Evolutionary conservation across 177 flowering plant species (phyloP), one percentile per base, ranked within the genome.

Genomic region (Vitis hybrid): DNA sequence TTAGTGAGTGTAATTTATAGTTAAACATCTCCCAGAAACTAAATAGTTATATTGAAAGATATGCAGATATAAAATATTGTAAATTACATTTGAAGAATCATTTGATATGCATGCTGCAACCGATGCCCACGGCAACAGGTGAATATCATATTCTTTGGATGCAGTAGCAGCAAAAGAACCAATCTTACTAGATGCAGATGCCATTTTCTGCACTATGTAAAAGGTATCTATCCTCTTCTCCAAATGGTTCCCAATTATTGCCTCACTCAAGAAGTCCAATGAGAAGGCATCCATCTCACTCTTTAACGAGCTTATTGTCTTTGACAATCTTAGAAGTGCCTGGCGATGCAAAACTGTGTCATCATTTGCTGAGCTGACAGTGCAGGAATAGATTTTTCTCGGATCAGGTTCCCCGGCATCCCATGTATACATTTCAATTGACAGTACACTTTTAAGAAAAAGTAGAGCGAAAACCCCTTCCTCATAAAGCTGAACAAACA

Each of bases 71-170:
- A 39, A 51, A 50, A 61, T 53, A 63, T 39, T 29, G 72, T 58
- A 77, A 71, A 62, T 77, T 84, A 90, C 98, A 78, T 84, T 71
- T 1, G 81, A 49, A 54, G 79, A 68, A 67, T 78, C 76, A 71
- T 81, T 76, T 48, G 98, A 89, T 65, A 86, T 74, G 83, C 99
- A 94, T 10, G 94, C 97, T 62, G 98, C 98, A 77, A 92, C 87
- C n/a, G 98, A 86, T 66, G 97, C 97, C 97, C 97, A 94, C 55
- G 98, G 97, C 67, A 94, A 78, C 61, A 94, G 80, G 65, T 91
- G 95, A 68, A 92, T 85, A 81, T 87, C 97, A 84, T 88, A 90
- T 71, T 94, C 95, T 81, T 88, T 91, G 13, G 89, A 84, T 50
- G 94, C 95, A 62, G 78, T 77, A 68, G 81, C 78, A 45, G 97